Conservation (phyloP, 2,329 filamentous ascomycete genomes). For the Colletotrichum aenigma region DNA sequence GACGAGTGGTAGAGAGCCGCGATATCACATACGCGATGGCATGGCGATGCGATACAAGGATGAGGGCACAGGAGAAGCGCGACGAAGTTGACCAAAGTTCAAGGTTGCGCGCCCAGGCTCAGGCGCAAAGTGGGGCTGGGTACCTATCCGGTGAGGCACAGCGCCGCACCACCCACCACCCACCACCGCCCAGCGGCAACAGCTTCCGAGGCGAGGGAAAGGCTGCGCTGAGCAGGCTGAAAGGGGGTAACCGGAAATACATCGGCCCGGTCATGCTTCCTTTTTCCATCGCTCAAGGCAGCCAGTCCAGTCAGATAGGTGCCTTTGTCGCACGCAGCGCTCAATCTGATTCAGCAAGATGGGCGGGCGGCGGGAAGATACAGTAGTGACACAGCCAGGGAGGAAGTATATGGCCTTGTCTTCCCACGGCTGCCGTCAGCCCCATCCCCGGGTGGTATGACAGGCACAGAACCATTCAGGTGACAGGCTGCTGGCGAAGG, state of each 20-base stretch:
- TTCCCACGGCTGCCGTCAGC: neutral
- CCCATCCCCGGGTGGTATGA: neutral
- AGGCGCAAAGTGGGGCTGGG: conserved; percentile 16
- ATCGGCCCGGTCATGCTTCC: conserved; percentile 7
- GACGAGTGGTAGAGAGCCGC: neutral
- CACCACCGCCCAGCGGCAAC: neutral
- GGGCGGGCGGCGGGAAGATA: neutral
- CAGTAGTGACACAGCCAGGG: neutral
- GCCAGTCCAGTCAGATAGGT: neutral
- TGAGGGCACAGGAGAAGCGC: conserved; percentile 14
- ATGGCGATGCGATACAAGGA: neutral
- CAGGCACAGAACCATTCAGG: neutral
- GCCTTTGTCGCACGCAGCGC: neutral
- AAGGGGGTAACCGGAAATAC: neutral
- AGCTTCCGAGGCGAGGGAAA: neutral
- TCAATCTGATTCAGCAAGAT: neutral
- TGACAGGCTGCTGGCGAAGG: neutral
- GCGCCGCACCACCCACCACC: neutral
- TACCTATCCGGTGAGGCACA: conserved; percentile 8
- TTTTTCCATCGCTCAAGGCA: neutral
- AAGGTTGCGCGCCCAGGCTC: conserved; percentile 5
- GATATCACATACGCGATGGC: neutral
- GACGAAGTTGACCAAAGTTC: conserved; percentile 17
- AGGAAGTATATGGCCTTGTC: neutral
- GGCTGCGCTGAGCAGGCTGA: neutral